phyloP scores from a whole-genome alignment of 805 yeast species.

The Lachancea waltii region DNA sequence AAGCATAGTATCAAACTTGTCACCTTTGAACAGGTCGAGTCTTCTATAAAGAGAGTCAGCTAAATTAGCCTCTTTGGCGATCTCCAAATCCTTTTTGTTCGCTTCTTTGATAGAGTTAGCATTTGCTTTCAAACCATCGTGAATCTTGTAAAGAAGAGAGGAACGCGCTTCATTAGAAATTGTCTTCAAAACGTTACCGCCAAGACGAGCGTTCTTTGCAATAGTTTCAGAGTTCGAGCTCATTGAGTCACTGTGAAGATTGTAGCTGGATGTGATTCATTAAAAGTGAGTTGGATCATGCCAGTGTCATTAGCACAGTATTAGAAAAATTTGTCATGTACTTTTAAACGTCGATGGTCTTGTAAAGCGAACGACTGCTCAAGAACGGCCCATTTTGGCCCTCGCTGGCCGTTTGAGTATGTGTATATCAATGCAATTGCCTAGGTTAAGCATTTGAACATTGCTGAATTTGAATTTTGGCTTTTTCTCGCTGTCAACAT shows the following conservation, averaged over 20 bases:
- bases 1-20: conserved; percentile 87
- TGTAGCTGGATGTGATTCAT: background rate
- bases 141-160: conserved; percentile 61
- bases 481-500: conserved; percentile 14
- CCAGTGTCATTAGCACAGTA: background rate
- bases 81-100: conserved; percentile 66
- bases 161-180: conserved; percentile 68
- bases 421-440: conserved; percentile 26
- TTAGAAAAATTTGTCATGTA: background rate
- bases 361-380: background rate
- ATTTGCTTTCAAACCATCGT: conserved; percentile 54
- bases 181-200: conserved; percentile 79
- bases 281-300: background rate
- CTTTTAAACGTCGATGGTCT: background rate
- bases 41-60: conserved; percentile 73
- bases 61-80: conserved; percentile 55
- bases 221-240: conserved; percentile 53
- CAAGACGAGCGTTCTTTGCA: conserved; percentile 74
- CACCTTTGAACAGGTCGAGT: conserved; percentile 72
- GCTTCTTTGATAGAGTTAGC: conserved; percentile 64
- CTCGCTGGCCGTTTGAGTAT: conserved; percentile 30
- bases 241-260: conserved; percentile 2
- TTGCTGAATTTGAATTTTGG: conserved; percentile 22
- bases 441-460: conserved; percentile 20
- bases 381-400: background rate